These are phyloP conservation scores for Eutrema yunnanense DNA, from an alignment of 345 rosid genomes.

Conservation along the genomic window DNA sequence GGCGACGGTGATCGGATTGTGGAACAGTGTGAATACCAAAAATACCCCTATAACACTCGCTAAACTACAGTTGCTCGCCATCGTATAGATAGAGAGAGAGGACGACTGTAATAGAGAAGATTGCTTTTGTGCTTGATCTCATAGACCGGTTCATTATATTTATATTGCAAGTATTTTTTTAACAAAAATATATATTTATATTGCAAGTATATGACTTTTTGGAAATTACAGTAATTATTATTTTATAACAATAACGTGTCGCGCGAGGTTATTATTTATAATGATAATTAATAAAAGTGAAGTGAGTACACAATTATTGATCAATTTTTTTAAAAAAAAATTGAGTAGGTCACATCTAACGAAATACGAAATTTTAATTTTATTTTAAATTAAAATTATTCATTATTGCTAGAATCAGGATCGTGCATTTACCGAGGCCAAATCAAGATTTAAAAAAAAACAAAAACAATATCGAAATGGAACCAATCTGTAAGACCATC, in stretches of 20 bases:
- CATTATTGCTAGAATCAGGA: not conserved
- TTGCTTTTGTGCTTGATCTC: not conserved
- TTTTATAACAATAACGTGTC: not conserved
- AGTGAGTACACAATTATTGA: not conserved
- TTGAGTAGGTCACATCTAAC: not conserved
- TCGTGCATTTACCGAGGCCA: no score
- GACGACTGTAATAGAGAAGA: not conserved
- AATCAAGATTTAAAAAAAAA: not conserved
- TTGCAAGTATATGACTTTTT: not conserved
- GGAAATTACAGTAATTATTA: not conserved
- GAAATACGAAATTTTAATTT: no score
- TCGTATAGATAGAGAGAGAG: not conserved
- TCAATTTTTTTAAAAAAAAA: not conserved
- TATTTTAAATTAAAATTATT: no score
- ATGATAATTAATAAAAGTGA: not conserved
- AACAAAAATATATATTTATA: no score
- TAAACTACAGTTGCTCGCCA: not conserved
- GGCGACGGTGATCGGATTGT: slow-evolving; percentile 4
- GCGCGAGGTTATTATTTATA: not conserved
- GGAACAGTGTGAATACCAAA: not conserved
- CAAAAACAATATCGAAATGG: no score
- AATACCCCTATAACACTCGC: not conserved
- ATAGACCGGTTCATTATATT: not conserved
- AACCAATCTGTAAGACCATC: no score
- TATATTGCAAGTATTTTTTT: not conserved